Evolutionary conservation across 768 basidiomycete species (phyloP), one percentile per base, ranked within the genome.

Genomic region (Astraeus odoratus): DNA sequence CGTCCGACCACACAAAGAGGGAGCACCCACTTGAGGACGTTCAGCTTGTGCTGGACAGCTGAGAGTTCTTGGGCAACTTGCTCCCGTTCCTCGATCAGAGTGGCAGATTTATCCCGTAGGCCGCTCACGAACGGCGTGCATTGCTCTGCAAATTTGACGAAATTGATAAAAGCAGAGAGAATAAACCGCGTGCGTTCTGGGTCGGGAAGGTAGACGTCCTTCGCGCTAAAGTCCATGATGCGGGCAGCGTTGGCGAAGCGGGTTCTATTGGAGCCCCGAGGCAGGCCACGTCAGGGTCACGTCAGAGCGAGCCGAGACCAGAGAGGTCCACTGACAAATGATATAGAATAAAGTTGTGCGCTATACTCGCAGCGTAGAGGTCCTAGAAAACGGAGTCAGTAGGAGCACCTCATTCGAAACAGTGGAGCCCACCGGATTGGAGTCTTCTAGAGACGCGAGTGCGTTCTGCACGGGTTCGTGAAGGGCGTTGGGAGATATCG

Each of bases 121-220:
- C 74, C 71, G 44, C 70, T 69, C 15, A 85, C 70, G 48, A 85
- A 81, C 2, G 72, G 63, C 31, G 76, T 71, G 53, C 80, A 81
- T 52, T 89, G 85, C 53, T 83, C 86, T 12, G 81, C 82, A 62
- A 93, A 95, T 64, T 89, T 90, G 64, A 91, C 78, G 61, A 94
- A 90, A 66, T 96, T 96, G 70, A 94, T 88, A 53, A 95, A 86
- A 2, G 86, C 90, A 27, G 88, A 89, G 51, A 96, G 76, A 31
- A 86, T 70, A 42, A 76, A 72, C 23, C 83, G 73, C 0, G 90
- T 87, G 23, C 93, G 81, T 33, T 82, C 76, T 22, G 78, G 67
- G 7, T 88, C 83, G 1, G 93, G 93, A 37, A 70, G 73, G 44
- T 72, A 71, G 15, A 95, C 61, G 52, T 96, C 93, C 51, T 72